phyloP scores from a whole-genome alignment of 1,139 yeast genomes.

The Protomyces inouyei region DNA sequence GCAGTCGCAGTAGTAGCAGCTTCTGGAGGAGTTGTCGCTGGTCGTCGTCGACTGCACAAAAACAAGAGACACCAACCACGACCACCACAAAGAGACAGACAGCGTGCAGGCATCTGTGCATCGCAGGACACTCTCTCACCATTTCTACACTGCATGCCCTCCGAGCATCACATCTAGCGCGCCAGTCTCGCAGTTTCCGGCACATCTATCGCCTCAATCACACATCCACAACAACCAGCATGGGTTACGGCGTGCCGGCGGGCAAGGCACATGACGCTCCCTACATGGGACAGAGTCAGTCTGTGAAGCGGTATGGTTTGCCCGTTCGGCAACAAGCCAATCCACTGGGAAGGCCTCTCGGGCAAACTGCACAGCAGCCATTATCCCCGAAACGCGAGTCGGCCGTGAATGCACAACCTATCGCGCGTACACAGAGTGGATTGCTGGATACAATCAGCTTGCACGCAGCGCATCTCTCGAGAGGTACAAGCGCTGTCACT shows the following conservation, averaged over 20 bases:
- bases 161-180: neutral
- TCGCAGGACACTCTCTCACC: neutral
- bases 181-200: neutral
- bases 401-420: neutral
- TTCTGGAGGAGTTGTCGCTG: no score
- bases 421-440: neutral
- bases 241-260: neutral
- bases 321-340: neutral
- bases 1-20: neutral
- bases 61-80: neutral
- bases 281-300: neutral
- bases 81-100: neutral
- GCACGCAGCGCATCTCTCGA: neutral
- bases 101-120: neutral
- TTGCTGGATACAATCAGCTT: neutral
- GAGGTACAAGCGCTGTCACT: neutral
- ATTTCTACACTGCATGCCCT: neutral
- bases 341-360: neutral
- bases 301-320: neutral
- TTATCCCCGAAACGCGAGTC: neutral
- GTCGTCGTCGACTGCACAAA: neutral
- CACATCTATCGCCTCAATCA: neutral
- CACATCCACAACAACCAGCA: neutral
- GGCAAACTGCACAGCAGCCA: neutral
- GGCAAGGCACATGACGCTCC: neutral